These are phyloP conservation scores for Rutstroemia sp. DNA, from an alignment of 2,329 filamentous ascomycete species.

Conservation along the genomic window DNA sequence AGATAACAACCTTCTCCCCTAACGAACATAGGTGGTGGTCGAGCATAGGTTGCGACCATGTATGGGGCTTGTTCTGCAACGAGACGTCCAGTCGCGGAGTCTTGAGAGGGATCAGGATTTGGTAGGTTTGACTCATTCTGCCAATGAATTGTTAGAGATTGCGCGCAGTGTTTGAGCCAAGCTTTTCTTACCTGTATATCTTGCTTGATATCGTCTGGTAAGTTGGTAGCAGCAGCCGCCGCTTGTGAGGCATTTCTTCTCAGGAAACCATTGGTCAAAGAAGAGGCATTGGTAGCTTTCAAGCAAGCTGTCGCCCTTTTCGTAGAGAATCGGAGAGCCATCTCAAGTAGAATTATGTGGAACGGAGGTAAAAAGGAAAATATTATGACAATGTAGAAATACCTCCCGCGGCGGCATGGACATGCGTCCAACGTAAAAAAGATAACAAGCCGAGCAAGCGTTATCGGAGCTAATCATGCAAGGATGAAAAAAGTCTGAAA, in stretches of 20 bases:
- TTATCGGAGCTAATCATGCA: conserved; percentile 6
- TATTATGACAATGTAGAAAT: not conserved
- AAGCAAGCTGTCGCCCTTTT: conserved; percentile 24
- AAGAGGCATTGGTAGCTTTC: conserved; percentile 20
- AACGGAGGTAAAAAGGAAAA: not conserved
- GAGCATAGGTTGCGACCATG: conserved; percentile 94
- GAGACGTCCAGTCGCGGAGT: conserved; percentile 68
- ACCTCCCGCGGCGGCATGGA: not conserved
- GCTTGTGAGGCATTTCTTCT: conserved; percentile 28
- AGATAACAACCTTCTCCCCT: conserved; percentile 81
- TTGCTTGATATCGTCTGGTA: conserved; percentile 30
- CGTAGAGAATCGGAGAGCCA: conserved; percentile 26
- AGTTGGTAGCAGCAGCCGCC: conserved; percentile 31
- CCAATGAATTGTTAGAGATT: conserved; percentile 5
- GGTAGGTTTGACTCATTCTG: conserved; percentile 38
- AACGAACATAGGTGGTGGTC: conserved; percentile 83
- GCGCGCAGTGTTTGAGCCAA: not conserved
- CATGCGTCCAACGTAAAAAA: not conserved
- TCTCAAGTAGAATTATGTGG: conserved; percentile 6
- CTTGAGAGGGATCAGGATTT: conserved; percentile 64
- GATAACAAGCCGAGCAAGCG: not conserved
- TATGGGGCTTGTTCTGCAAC: conserved; percentile 71
- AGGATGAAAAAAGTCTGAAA: not conserved
- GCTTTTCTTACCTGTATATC: conserved; percentile 29
- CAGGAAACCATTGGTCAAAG: conserved; percentile 17